Percentiles rank a stretch among this genome's conserved stretches.
Evolutionary conservation across 2,329 filamentous ascomycete species (phyloP).

Genomic region (Fusarium paranaense): DNA sequence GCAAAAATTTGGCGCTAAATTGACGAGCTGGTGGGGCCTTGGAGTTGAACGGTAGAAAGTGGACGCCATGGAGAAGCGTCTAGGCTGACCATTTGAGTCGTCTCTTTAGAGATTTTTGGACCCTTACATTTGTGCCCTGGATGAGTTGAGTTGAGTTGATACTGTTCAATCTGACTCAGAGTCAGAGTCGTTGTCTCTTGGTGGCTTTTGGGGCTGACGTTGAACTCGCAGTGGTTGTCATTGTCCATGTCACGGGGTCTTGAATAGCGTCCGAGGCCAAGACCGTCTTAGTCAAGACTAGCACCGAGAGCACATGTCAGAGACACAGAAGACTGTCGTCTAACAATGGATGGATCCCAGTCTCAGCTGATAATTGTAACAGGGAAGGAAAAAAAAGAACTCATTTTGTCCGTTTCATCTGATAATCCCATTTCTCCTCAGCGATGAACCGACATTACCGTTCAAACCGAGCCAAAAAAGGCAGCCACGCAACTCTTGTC

Average conservation of each 20-base stretch:
- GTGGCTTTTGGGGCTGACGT: neutral
- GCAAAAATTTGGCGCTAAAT: constrained; percentile 42
- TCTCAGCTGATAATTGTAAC: neutral
- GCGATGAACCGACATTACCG: constrained; percentile 3
- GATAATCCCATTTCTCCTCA: neutral
- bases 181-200: neutral
- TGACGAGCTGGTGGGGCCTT: neutral
- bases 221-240: neutral
- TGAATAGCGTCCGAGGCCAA: neutral
- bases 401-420: neutral
- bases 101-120: neutral
- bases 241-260: constrained; percentile 29
- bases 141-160: neutral
- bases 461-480: neutral
- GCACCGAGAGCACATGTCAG: constrained; percentile 37
- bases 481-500: constrained; percentile 23
- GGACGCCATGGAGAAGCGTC: neutral
- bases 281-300: constrained; percentile 2
- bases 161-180: neutral
- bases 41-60: neutral
- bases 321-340: neutral
- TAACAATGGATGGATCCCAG: neutral
- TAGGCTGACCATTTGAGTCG: neutral
- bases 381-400: neutral
- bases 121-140: neutral